Conservation (phyloP, 2,329 filamentous ascomycete species). For the Hypoxylon sp. region DNA sequence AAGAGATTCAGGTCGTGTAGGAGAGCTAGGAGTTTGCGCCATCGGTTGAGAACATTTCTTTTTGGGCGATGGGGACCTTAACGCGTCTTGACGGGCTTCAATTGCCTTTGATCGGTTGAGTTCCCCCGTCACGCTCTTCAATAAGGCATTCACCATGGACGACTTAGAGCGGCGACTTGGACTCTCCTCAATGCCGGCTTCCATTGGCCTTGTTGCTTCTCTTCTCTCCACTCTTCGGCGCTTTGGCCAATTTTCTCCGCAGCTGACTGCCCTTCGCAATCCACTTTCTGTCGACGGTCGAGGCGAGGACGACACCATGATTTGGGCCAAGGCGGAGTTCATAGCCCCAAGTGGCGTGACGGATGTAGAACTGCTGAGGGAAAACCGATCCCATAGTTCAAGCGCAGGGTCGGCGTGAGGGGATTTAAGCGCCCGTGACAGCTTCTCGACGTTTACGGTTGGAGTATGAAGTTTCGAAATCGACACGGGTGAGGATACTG, state of each 20-base stretch:
- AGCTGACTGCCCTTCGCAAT: slow-evolving; percentile 75
- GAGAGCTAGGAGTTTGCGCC: slow-evolving; percentile 31
- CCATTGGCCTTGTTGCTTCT: slow-evolving; percentile 54
- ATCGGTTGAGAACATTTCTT: slow-evolving; percentile 52
- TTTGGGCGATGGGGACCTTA: slow-evolving; percentile 60
- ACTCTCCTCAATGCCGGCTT: slow-evolving; percentile 54
- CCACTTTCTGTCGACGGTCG: slow-evolving; percentile 66
- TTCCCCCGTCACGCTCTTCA: slow-evolving; percentile 73
- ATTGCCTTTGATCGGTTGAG: slow-evolving; percentile 59
- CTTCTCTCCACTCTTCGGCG: slow-evolving; percentile 69
- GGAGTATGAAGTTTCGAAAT: slow-evolving; percentile 59
- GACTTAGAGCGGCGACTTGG: slow-evolving; percentile 65
- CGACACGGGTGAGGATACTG: slow-evolving; percentile 72
- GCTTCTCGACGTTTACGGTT: slow-evolving; percentile 68
- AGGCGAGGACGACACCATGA: slow-evolving; percentile 79
- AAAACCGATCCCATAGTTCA: slow-evolving; percentile 83
- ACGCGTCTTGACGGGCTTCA: slow-evolving; percentile 48
- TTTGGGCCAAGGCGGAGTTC: slow-evolving; percentile 71
- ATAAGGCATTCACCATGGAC: slow-evolving; percentile 70
- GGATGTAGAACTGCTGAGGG: slow-evolving; percentile 63
- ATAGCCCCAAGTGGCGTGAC: slow-evolving; percentile 59
- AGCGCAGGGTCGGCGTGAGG: slow-evolving; percentile 78
- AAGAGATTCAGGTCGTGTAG: slow-evolving; percentile 40
- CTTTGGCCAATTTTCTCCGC: slow-evolving; percentile 79
- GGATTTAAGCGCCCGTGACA: slow-evolving; percentile 71